Conservation (phyloP, 2,329 filamentous ascomycete genomes). For the Neocucurbitaria cava region DNA sequence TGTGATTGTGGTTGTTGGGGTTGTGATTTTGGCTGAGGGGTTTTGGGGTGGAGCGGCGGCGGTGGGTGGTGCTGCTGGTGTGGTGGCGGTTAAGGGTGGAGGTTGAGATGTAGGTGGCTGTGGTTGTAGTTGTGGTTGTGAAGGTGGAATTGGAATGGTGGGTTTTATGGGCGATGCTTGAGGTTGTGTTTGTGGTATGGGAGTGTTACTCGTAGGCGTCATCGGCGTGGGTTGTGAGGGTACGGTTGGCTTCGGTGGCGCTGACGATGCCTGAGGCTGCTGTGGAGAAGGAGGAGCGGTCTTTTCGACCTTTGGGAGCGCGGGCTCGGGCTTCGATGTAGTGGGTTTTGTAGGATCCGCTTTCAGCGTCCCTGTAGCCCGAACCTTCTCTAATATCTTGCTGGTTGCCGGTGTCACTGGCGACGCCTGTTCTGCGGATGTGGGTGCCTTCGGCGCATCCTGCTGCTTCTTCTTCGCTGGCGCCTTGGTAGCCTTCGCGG, state of each 20-base stretch:
- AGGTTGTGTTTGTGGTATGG: neutral
- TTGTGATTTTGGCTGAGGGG: conserved; percentile 9
- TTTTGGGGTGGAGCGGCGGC: conserved; percentile 17
- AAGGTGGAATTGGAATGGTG: neutral
- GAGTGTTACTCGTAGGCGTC: conserved; percentile 58
- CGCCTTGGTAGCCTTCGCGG: conserved; percentile 18
- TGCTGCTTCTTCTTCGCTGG: conserved; percentile 21
- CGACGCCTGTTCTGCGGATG: conserved; percentile 22
- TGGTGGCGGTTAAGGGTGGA: neutral
- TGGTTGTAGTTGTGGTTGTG: conserved; percentile 14
- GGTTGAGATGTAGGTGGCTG: conserved; percentile 55
- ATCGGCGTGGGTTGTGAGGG: conserved; percentile 56
- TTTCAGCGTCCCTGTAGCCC: conserved; percentile 30
- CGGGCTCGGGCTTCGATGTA: neutral
- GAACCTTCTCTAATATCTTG: conserved; percentile 42
- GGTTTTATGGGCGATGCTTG: neutral
- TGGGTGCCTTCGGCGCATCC: conserved; percentile 12
- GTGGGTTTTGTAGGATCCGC: conserved; percentile 1
- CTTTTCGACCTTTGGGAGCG: neutral
- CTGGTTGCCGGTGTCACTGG: conserved; percentile 35
- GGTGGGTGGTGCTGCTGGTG: conserved; percentile 10
- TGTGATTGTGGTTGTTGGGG: conserved; percentile 2
- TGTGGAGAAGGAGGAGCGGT: neutral
- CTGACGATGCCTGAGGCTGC: neutral
- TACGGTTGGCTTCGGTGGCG: neutral